phyloP scores from a whole-genome alignment of 257 asterid genomes.

The Thymus quinquecostatus region DNA sequence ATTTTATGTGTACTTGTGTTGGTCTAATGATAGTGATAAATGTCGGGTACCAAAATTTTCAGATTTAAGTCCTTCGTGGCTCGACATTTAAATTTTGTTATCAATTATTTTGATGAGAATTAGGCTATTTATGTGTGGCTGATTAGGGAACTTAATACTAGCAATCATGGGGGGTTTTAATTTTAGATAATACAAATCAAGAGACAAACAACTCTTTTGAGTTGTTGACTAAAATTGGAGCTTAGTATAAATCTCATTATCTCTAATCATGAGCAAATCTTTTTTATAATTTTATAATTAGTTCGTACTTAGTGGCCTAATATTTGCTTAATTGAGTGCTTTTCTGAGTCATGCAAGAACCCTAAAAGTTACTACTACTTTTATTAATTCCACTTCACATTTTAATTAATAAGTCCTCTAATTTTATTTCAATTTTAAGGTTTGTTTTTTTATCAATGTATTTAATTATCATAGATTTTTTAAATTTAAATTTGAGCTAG shows the following conservation, averaged over 20 bases:
- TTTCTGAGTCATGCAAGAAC: conserved; percentile 26
- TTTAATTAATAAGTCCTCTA: too few relatives aligned
- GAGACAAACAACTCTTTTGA: conserved; percentile 22
- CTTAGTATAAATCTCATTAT: conserved; percentile 28
- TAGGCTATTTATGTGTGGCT: conserved; percentile 30
- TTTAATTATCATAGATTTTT: not conserved
- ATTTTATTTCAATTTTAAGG: too few relatives aligned
- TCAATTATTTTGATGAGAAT: too few relatives aligned
- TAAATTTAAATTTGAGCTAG: conserved; percentile 3
- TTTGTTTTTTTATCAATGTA: not conserved
- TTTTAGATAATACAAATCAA: conserved; percentile 3
- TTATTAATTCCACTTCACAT: conserved; percentile 4
- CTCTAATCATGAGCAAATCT: conserved; percentile 61
- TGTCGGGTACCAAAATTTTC: too few relatives aligned
- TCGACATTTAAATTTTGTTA: too few relatives aligned
- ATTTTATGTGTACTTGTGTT: too few relatives aligned
- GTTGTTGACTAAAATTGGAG: conserved; percentile 42
- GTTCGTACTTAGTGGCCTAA: conserved; percentile 33
- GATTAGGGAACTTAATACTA: conserved; percentile 51
- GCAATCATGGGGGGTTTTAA: conserved; percentile 22
- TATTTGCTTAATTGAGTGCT: conserved; percentile 36
- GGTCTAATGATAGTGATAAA: too few relatives aligned
- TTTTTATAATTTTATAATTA: conserved; percentile 37
- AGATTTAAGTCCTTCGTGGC: too few relatives aligned
- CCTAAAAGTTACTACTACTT: conserved; percentile 19